Evolutionary conservation across 2,329 filamentous ascomycete genomes (phyloP).

Genomic region (Purpureocillium lavendulum): DNA sequence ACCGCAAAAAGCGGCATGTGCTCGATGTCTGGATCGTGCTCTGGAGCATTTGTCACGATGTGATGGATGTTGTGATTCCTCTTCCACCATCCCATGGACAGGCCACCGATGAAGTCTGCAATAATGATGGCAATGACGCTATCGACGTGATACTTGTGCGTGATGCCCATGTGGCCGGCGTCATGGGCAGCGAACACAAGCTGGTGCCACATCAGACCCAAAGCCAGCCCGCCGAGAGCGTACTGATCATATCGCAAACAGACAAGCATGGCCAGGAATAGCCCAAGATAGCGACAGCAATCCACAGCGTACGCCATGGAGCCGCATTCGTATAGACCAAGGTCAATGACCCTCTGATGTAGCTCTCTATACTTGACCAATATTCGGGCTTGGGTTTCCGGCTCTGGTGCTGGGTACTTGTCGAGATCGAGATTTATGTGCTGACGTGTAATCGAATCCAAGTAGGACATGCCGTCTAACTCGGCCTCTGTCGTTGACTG

Average conservation of each 20-base stretch:
- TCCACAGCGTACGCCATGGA: conserved; percentile 76
- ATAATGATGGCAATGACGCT: conserved; percentile 82
- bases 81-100: conserved; percentile 97
- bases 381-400: conserved; percentile 64
- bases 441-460: conserved; percentile 63
- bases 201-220: conserved; percentile 90
- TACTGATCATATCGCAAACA: conserved; percentile 61
- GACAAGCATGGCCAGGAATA: conserved; percentile 54
- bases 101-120: conserved; percentile 79
- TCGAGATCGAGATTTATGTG: conserved; percentile 67
- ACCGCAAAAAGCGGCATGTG: conserved; percentile 85
- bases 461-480: conserved; percentile 45
- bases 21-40: conserved; percentile 93
- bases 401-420: conserved; percentile 74
- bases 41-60: conserved; percentile 88
- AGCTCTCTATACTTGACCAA: conserved; percentile 75
- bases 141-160: conserved; percentile 78
- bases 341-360: conserved; percentile 60
- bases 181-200: conserved; percentile 91
- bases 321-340: conserved; percentile 77
- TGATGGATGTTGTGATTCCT: conserved; percentile 93
- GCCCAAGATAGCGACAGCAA: conserved; percentile 55
- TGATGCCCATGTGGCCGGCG: conserved; percentile 95
- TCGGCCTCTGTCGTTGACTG: conserved; percentile 51
- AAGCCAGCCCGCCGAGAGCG: conserved; percentile 58